Conservation (phyloP, 257 asterid genomes). For the Lithospermum erythrorhizon region DNA sequence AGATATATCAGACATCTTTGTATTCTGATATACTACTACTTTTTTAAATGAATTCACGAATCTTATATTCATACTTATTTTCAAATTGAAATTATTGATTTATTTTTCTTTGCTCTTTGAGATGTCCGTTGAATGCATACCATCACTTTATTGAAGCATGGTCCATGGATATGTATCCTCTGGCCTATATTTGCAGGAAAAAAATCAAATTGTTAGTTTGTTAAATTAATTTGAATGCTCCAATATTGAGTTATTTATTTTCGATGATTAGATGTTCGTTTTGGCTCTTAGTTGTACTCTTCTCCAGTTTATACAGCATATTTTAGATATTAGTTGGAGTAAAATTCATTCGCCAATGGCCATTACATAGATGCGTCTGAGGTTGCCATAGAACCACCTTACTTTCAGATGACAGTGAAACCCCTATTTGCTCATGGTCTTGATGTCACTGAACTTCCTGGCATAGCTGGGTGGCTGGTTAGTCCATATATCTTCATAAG, state of each 20-base stretch:
- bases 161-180: not conserved
- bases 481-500: slow-evolving; percentile 19
- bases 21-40: too few relatives aligned
- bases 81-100: too few relatives aligned
- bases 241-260: not conserved
- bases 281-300: not conserved
- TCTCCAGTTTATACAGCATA: not conserved
- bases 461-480: slow-evolving; percentile 98
- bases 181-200: too few relatives aligned
- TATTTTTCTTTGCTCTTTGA: too few relatives aligned
- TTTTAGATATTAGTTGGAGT: slow-evolving; percentile 86
- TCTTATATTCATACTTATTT: too few relatives aligned
- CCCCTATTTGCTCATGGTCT: slow-evolving; percentile 81
- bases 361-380: slow-evolving; percentile 75
- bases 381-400: slow-evolving; percentile 89
- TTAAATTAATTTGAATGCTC: not conserved
- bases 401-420: slow-evolving; percentile 95
- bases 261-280: not conserved
- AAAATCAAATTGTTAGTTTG: not conserved
- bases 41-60: too few relatives aligned
- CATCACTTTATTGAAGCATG: not conserved
- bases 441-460: slow-evolving; percentile 94
- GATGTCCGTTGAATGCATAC: too few relatives aligned
- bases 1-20: too few relatives aligned
- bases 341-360: slow-evolving; percentile 71